Percentiles rank a stretch among this genome's conserved stretches.
These are phyloP conservation scores for Peltaster fructicola DNA, from an alignment of 2,329 filamentous ascomycete genomes.

Conservation along the genomic window DNA sequence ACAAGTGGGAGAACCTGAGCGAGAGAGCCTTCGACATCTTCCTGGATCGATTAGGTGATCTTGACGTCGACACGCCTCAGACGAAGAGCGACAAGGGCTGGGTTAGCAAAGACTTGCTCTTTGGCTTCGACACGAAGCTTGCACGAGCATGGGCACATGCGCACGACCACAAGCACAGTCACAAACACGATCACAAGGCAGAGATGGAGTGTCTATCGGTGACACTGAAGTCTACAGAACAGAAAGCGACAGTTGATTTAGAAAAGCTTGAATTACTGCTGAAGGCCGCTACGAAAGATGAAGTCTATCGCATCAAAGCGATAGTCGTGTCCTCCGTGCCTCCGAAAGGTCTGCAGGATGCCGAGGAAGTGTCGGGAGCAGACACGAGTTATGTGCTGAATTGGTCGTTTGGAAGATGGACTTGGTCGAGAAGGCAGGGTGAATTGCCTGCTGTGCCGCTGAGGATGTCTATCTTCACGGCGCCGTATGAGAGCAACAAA, in stretches of 20 bases:
- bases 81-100: constrained; percentile 70
- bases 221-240: constrained; percentile 31
- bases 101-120: constrained; percentile 61
- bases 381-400: constrained; percentile 62
- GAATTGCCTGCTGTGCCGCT: constrained; percentile 32
- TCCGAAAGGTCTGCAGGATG: constrained; percentile 22
- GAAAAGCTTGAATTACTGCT: constrained; percentile 49
- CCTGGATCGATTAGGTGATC: constrained; percentile 59
- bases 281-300: constrained; percentile 64
- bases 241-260: constrained; percentile 37
- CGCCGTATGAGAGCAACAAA: constrained; percentile 53
- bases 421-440: constrained; percentile 47
- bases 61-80: constrained; percentile 59
- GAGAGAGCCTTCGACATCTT: constrained; percentile 63
- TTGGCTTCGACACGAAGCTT: constrained; percentile 75
- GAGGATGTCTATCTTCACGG: constrained; percentile 60
- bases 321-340: constrained; percentile 32
- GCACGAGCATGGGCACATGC: constrained; percentile 31
- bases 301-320: constrained; percentile 88
- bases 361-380: constrained; percentile 17
- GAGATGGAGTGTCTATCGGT: constrained; percentile 87
- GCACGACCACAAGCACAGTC: constrained; percentile 25
- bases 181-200: constrained; percentile 45
- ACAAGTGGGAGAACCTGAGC: constrained; percentile 70
- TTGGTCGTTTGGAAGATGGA: constrained; percentile 96